phyloP scores from a whole-genome alignment of 129 eudicot genomes.

The Heracleum sosnowskyi region DNA sequence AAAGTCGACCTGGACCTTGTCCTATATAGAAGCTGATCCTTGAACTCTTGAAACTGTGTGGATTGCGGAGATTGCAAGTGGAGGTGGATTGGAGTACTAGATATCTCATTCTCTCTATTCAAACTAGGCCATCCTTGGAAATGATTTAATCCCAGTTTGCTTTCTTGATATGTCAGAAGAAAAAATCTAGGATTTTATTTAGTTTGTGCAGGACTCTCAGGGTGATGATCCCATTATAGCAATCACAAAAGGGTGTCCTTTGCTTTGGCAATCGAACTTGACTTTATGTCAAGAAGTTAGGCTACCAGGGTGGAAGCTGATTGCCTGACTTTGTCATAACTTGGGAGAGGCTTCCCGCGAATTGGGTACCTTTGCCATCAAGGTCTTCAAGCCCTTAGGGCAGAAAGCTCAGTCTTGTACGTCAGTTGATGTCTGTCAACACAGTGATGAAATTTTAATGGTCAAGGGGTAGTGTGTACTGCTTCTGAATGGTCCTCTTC shows the following conservation, averaged over 20 bases:
- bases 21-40: constrained; percentile 52
- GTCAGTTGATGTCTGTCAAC: constrained; percentile 34
- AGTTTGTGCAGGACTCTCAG: constrained; percentile 46
- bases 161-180: constrained; percentile 29
- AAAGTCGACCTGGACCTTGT: too few relatives aligned
- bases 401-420: constrained; percentile 34
- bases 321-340: constrained; percentile 44
- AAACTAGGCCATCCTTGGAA: constrained; percentile 43
- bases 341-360: constrained; percentile 58
- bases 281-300: constrained; percentile 59
- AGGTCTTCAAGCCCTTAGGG: constrained; percentile 44
- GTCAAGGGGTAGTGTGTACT: neutral
- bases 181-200: constrained; percentile 32
- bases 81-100: constrained; percentile 69
- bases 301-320: constrained; percentile 52
- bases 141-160: constrained; percentile 48
- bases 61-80: constrained; percentile 36
- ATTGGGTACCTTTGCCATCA: constrained; percentile 47
- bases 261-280: constrained; percentile 63
- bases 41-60: constrained; percentile 70
- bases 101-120: constrained; percentile 50
- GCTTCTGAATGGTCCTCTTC: neutral
- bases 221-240: constrained; percentile 32
- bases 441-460: constrained; percentile 10
- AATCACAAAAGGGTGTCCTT: constrained; percentile 56